A percentile compares a stretch with the other conserved stretches of the same genome.
Evolutionary conservation across 805 yeast genomes (phyloP).

Genomic region (Candida manassasensis): DNA sequence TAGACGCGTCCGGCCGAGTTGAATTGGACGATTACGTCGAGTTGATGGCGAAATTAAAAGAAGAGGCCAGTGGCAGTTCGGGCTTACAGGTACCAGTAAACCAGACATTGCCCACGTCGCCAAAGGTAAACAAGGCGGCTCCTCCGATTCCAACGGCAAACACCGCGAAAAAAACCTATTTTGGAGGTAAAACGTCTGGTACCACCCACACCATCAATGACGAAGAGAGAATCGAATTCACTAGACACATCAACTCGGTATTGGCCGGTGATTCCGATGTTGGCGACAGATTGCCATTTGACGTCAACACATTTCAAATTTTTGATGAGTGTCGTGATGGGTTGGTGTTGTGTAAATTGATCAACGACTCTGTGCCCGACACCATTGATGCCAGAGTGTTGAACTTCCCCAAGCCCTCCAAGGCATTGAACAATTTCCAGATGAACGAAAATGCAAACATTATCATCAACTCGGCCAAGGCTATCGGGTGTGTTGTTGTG

Average conservation of each 20-base stretch:
- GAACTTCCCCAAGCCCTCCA: conserved; percentile 73
- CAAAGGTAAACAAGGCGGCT: conserved; percentile 20
- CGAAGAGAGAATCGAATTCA: conserved; percentile 93
- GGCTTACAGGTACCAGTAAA: conserved; percentile 15
- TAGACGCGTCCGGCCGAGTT: conserved; percentile 95
- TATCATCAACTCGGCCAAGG: conserved; percentile 97
- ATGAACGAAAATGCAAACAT: conserved; percentile 97
- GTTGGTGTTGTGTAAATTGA: conserved; percentile 82
- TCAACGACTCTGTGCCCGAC: conserved; percentile 97
- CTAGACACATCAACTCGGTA: conserved; percentile 91
- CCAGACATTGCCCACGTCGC: conserved; percentile 15
- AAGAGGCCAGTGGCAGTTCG: conserved; percentile 16
- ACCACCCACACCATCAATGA: conserved; percentile 95
- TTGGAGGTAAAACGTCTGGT: conserved; percentile 83
- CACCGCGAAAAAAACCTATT: conserved; percentile 56
- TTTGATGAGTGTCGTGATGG: conserved; percentile 98
- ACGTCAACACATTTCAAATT: conserved; percentile 89
- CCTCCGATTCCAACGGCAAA: conserved; percentile 49
- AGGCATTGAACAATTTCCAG: conserved; percentile 84
- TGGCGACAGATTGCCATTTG: conserved; percentile 83
- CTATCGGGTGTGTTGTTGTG: conserved; percentile 97
- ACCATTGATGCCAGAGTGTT: conserved; percentile 97
- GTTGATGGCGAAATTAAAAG: conserved; percentile 75
- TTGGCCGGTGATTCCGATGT: conserved; percentile 83
- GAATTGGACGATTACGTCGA: conserved; percentile 93